A percentile compares a stretch with the other conserved stretches of the same genome.
Conservation (phyloP, 106 monocot species). For the Hemerocallis citrina region DNA sequence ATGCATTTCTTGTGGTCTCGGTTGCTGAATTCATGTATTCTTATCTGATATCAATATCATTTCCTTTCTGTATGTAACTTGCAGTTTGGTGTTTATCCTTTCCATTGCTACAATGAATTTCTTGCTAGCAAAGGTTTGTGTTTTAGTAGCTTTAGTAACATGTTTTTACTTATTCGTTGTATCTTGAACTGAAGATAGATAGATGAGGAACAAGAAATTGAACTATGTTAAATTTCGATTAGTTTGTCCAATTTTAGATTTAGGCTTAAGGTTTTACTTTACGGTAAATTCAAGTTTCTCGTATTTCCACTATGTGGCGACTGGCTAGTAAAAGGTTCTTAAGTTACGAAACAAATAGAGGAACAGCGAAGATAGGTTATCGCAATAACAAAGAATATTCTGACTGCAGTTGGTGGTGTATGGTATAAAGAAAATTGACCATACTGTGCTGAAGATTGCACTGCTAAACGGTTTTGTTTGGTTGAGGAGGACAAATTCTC, state of each 20-base stretch:
- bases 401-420: not conserved
- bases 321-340: not conserved
- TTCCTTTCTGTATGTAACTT: conserved; percentile 16
- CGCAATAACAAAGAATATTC: not conserved
- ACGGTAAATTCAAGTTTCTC: too few relatives aligned
- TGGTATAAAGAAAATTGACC: not conserved
- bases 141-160: too few relatives aligned
- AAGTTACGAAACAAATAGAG: not conserved
- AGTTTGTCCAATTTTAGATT: too few relatives aligned
- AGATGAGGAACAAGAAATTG: too few relatives aligned
- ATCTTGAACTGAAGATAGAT: too few relatives aligned
- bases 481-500: too few relatives aligned
- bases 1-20: conserved; percentile 24
- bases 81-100: conserved; percentile 76
- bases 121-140: conserved; percentile 73
- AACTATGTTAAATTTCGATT: too few relatives aligned
- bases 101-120: conserved; percentile 60
- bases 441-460: too few relatives aligned
- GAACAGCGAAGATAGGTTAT: not conserved
- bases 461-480: too few relatives aligned
- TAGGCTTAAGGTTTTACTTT: not conserved
- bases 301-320: too few relatives aligned
- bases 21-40: not conserved
- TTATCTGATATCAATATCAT: too few relatives aligned
- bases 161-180: too few relatives aligned